These are phyloP conservation scores for Glomus cerebriforme DNA, from an alignment of 192 early-diverging fungal genomes.

Conservation along the genomic window DNA sequence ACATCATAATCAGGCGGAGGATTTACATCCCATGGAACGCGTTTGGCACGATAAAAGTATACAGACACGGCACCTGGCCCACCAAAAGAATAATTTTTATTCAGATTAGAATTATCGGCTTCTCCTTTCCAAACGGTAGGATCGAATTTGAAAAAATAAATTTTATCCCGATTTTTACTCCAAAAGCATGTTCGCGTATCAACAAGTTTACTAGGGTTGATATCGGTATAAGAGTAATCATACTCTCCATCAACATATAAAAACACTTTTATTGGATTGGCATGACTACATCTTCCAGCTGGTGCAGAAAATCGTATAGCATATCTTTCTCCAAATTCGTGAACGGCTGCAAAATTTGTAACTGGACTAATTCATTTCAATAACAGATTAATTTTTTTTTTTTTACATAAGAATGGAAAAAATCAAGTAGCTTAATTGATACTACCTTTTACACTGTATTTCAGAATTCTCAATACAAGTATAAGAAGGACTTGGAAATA, in stretches of 20 bases:
- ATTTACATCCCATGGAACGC: slow-evolving; percentile 1
- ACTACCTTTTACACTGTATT: background rate
- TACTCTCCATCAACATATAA: slow-evolving; percentile 14
- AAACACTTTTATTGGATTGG: slow-evolving; percentile 10
- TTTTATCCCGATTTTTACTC: slow-evolving; percentile 15
- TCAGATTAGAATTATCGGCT: background rate
- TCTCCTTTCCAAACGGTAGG: slow-evolving; percentile 9
- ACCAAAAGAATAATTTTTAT: background rate
- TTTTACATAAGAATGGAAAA: background rate
- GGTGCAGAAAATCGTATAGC: slow-evolving; percentile 1
- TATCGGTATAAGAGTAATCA: slow-evolving; percentile 15
- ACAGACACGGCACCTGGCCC: slow-evolving; percentile 7
- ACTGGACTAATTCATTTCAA: background rate
- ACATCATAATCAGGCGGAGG: background rate
- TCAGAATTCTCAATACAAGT: background rate
- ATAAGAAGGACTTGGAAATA: background rate
- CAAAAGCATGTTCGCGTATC: slow-evolving; percentile 5
- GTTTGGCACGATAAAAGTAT: slow-evolving; percentile 19
- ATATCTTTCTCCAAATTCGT: slow-evolving; percentile 11
- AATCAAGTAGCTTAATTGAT: no score
- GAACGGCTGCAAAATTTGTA: background rate
- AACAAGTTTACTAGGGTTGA: background rate
- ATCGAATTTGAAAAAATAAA: slow-evolving; percentile 15
- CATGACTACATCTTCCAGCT: background rate
- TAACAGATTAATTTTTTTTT: background rate